Percentiles rank a stretch among this genome's conserved stretches.
These are phyloP conservation scores for Phytophthora parvispora DNA, from an alignment of 352 stramenopile genomes.

Conservation along the genomic window DNA sequence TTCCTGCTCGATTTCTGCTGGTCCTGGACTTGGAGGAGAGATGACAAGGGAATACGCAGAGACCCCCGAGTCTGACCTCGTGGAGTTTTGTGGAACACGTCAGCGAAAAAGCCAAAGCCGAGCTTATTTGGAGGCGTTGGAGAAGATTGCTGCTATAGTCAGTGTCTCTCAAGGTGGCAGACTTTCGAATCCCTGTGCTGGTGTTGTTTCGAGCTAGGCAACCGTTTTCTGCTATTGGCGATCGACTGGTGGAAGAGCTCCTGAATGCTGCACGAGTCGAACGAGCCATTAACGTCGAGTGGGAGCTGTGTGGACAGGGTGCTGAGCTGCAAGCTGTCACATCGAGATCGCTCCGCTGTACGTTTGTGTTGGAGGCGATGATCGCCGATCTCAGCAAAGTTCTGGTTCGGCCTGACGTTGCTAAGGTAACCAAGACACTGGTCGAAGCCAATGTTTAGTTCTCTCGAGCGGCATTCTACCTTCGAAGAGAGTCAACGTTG, in stretches of 20 bases:
- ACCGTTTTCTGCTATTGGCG: neutral
- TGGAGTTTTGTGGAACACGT: constrained; percentile 2
- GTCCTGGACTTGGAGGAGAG: neutral
- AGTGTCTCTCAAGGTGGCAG: neutral
- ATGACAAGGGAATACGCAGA: neutral
- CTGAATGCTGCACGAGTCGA: constrained; percentile 2
- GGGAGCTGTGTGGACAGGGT: neutral
- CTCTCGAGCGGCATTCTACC: neutral
- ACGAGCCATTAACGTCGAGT: neutral
- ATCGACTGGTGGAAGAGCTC: constrained; percentile 5
- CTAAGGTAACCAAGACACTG: neutral
- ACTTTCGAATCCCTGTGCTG: constrained; percentile 10
- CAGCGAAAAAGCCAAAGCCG: constrained; percentile 2
- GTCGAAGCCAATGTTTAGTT: constrained; percentile 3
- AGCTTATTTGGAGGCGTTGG: neutral
- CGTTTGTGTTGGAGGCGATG: constrained; percentile 19
- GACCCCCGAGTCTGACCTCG: neutral
- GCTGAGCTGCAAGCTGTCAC: neutral
- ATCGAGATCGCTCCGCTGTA: neutral
- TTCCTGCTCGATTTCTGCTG: constrained; percentile 2
- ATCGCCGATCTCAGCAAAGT: constrained; percentile 7
- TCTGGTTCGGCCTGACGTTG: neutral
- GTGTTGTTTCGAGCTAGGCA: constrained; percentile 4
- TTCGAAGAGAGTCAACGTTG: neutral
- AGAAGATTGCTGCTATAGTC: constrained; percentile 7